phyloP scores from a whole-genome alignment of 345 rosid genomes.

The Citropsis articulata region DNA sequence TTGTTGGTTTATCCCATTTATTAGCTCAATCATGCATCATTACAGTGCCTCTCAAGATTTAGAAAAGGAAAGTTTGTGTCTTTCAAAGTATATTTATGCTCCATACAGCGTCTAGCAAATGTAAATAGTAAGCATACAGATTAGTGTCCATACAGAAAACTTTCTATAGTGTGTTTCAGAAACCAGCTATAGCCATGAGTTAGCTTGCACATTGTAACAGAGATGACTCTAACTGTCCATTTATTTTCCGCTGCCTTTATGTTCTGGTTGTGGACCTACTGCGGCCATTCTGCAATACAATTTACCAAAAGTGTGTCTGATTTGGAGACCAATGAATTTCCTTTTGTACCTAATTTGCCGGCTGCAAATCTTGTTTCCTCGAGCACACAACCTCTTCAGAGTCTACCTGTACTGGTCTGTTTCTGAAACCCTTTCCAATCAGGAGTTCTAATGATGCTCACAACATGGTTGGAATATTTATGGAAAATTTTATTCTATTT shows the following conservation, averaged over 20 bases:
- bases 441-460: not conserved
- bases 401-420: slow-evolving; percentile 55
- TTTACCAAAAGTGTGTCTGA: not conserved
- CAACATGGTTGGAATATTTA: not conserved
- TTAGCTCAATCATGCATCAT: not conserved
- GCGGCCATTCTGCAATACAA: not conserved
- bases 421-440: slow-evolving; percentile 1
- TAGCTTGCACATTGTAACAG: not conserved
- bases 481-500: not conserved
- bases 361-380: slow-evolving; percentile 69
- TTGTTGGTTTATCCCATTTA: too few relatives aligned
- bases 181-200: not conserved
- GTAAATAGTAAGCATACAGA: not conserved
- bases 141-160: not conserved
- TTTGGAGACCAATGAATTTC: not conserved
- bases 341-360: slow-evolving; percentile 29
- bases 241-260: not conserved
- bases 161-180: not conserved
- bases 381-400: slow-evolving; percentile 79
- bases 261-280: not conserved
- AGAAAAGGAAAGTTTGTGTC: not conserved
- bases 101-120: not conserved
- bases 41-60: not conserved
- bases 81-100: not conserved
- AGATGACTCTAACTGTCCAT: not conserved